Percentiles rank a stretch among this genome's conserved stretches.
Evolutionary conservation across 768 basidiomycete genomes (phyloP).

Genomic region (Psilocybe cubensis): DNA sequence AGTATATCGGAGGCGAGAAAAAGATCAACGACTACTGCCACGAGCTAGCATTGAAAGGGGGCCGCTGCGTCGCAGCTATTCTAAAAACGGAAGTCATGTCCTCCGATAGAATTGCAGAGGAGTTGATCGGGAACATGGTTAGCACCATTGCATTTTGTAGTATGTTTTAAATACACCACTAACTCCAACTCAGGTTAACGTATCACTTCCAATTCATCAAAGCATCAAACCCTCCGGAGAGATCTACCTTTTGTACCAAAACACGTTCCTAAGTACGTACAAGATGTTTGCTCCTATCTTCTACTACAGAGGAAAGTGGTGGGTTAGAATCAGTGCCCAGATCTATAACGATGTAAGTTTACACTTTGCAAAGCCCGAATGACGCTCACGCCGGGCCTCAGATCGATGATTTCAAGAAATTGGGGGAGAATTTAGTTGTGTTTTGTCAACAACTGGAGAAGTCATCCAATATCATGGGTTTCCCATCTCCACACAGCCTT

Average conservation of each 20-base stretch:
- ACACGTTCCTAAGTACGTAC: conserved; percentile 30
- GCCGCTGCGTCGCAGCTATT: conserved; percentile 56
- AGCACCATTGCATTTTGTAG: background rate
- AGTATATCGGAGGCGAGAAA: conserved; percentile 75
- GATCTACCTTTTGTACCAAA: conserved; percentile 26
- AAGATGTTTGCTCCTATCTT: conserved; percentile 37
- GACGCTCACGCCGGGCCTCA: background rate
- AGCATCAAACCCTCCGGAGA: conserved; percentile 18
- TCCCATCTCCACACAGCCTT: too few relatives aligned
- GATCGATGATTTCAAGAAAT: background rate
- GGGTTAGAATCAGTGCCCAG: conserved; percentile 44
- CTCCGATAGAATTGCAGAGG: conserved; percentile 32
- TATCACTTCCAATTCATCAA: conserved; percentile 35
- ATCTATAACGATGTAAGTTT: conserved; percentile 31
- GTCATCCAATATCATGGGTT: too few relatives aligned
- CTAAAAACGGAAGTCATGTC: conserved; percentile 70
- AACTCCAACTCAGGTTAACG: conserved; percentile 32
- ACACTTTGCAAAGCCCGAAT: too few relatives aligned
- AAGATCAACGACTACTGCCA: conserved; percentile 75
- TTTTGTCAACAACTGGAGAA: background rate
- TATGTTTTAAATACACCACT: background rate
- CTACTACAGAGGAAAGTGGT: conserved; percentile 41
- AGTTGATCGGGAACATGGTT: conserved; percentile 76
- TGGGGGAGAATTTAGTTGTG: background rate
- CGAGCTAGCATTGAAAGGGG: conserved; percentile 68